Base-by-base conservation (phyloP, 1,284 basidiomycete genomes). In the Tilletiopsis washingtonensis region DNA sequence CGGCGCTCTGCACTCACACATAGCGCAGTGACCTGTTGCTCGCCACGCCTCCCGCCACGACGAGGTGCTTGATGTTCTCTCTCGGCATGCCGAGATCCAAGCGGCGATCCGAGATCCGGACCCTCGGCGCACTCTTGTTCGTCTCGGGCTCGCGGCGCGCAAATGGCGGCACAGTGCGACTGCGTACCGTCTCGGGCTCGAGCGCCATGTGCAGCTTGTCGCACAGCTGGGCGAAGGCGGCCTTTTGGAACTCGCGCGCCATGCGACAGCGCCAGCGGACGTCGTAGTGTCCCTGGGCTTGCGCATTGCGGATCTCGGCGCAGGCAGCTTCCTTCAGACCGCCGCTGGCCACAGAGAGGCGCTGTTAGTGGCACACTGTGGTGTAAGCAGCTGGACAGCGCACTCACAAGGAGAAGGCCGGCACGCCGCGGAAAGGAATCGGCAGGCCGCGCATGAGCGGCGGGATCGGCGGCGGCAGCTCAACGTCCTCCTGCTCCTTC, bases 21-120 rank as follows among this genome's bases (percentile, higher is more conserved):
- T 42, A 19, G 5, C 70, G 61, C 17, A 72, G 53, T 20, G 53
- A 59, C 24, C 17, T 7, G 38, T 73, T 73, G 40, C 59, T 59
- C 3, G 70, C 70, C 3, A 73, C 70, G 12, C 70, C 70, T 9
- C 70, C 70, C 38, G 65, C 64, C 44, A 61, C 60, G 17, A 73
- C 67, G 21, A 73, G 38, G 20, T 60, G 54, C 9, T 43, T 46
- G 47, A 68, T 63, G 3, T 14, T 21, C 5, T 42, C 29, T 12
- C 19, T 20, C 24, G 17, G 20, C 9, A 15, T 11, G 11, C 12
- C 21, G 20, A n/a, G n/a, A n/a, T n/a, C n/a, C n/a, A n/a, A n/a
- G 27, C 12, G 43, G 12, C 12, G 11, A 37, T 15, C 4, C 17
- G 6, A 14, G 12, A 12, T 15, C 11, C 19, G 43, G 43, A 19